Evolutionary conservation across 108 stramenopile genomes (phyloP).

Genomic region (Cyclotella distinguenda): DNA sequence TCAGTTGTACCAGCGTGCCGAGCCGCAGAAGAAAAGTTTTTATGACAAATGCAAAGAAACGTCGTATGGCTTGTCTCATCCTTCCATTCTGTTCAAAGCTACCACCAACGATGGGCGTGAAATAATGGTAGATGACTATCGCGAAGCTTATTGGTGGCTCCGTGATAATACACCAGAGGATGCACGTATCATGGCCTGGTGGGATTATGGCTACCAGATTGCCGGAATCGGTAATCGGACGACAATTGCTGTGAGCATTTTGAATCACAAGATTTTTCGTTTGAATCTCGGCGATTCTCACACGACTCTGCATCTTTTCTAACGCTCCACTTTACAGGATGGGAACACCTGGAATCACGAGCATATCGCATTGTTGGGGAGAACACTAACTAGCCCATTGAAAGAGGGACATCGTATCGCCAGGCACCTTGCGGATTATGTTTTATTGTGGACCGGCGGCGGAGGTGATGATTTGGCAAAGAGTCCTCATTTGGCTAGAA

Average conservation of each 20-base stretch:
- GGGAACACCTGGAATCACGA: constrained; percentile 99
- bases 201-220: constrained; percentile 96
- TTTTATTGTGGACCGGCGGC: constrained; percentile 94
- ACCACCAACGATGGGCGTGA: constrained; percentile 53
- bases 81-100: constrained; percentile 92
- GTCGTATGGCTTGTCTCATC: constrained; percentile 72
- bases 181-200: constrained; percentile 97
- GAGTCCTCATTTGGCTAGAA: constrained; percentile 94
- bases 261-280: neutral
- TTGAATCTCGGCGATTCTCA: neutral
- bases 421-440: constrained; percentile 95
- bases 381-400: constrained; percentile 85
- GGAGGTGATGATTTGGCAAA: constrained; percentile 98
- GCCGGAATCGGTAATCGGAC: constrained; percentile 96
- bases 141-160: constrained; percentile 98
- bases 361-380: constrained; percentile 96
- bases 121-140: constrained; percentile 94
- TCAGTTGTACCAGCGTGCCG: constrained; percentile 26
- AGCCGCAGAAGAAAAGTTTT: constrained; percentile 55
- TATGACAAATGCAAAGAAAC: constrained; percentile 49
- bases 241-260: constrained; percentile 73
- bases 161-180: constrained; percentile 96
- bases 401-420: constrained; percentile 94
- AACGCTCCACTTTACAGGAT: constrained; percentile 46
- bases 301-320: neutral